Conservation (phyloP, 2,329 filamentous ascomycete species). For the Ceratocystis diversiconidia region DNA sequence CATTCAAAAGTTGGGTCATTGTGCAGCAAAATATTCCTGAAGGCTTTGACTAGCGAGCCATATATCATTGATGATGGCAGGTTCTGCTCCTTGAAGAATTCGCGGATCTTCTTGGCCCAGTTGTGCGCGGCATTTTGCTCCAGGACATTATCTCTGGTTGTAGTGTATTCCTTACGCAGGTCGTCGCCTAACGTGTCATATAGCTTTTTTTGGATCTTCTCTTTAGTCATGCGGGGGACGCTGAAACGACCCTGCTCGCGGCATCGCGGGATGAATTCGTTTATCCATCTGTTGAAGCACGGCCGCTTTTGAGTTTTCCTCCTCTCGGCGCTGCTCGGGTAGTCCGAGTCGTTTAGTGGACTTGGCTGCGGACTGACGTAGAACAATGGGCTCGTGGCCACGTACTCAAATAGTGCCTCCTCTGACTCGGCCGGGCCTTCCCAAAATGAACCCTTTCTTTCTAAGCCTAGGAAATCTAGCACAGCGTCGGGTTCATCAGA, state of each 20-base stretch:
- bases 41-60: constrained; percentile 26
- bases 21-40: constrained; percentile 38
- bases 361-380: constrained; percentile 24
- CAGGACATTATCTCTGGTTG: constrained; percentile 30
- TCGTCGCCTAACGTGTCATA: constrained; percentile 7
- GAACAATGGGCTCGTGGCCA: constrained; percentile 35
- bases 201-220: background rate
- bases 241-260: constrained; percentile 28
- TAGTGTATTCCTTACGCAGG: constrained; percentile 29
- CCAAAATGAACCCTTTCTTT: constrained; percentile 32
- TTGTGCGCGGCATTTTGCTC: constrained; percentile 28
- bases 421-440: constrained; percentile 39
- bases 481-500: constrained; percentile 41
- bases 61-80: constrained; percentile 19
- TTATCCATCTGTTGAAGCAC: constrained; percentile 45
- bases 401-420: constrained; percentile 10
- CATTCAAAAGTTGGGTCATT: constrained; percentile 29
- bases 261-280: constrained; percentile 46
- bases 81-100: constrained; percentile 24
- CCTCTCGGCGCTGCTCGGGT: constrained; percentile 41
- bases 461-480: constrained; percentile 50
- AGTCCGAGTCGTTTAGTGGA: constrained; percentile 23
- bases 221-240: constrained; percentile 20
- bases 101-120: constrained; percentile 33
- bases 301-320: constrained; percentile 43